These are phyloP conservation scores for Aspergillus intermedius DNA, from an alignment of 2,329 filamentous ascomycete genomes.

Conservation along the genomic window DNA sequence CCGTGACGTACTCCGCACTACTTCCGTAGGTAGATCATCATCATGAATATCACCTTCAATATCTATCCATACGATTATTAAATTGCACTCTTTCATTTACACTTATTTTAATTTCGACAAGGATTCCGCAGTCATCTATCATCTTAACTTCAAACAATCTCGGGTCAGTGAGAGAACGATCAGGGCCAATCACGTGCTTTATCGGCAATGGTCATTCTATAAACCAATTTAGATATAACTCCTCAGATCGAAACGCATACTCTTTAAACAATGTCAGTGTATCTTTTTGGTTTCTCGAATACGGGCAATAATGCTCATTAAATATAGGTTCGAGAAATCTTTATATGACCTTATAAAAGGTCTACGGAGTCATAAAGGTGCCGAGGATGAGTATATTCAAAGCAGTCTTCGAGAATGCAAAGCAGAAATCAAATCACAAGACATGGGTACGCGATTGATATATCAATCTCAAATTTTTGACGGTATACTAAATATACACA, in stretches of 20 bases:
- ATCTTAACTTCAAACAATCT: background rate
- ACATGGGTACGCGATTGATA: constrained; percentile 63
- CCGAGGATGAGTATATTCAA: constrained; percentile 91
- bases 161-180: no score
- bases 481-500: constrained; percentile 27
- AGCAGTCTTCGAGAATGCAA: constrained; percentile 92
- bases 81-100: no score
- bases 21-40: no score
- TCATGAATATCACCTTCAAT: no score
- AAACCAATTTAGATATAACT: no score
- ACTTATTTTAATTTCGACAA: no score
- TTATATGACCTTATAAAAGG: constrained; percentile 98
- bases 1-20: no score
- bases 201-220: background rate
- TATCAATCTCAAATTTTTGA: background rate
- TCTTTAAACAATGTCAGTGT: background rate
- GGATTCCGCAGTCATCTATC: no score
- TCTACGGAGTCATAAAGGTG: constrained; percentile 89
- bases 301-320: background rate
- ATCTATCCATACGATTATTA: no score
- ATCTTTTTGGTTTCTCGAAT: background rate
- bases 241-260: no score
- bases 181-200: no score
- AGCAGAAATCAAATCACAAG: constrained; percentile 81
- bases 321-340: constrained; percentile 90